Percentiles rank a stretch among this genome's conserved stretches.
phyloP scores from a whole-genome alignment of 2,329 filamentous ascomycete genomes.

The Polytolypa hystricis region DNA sequence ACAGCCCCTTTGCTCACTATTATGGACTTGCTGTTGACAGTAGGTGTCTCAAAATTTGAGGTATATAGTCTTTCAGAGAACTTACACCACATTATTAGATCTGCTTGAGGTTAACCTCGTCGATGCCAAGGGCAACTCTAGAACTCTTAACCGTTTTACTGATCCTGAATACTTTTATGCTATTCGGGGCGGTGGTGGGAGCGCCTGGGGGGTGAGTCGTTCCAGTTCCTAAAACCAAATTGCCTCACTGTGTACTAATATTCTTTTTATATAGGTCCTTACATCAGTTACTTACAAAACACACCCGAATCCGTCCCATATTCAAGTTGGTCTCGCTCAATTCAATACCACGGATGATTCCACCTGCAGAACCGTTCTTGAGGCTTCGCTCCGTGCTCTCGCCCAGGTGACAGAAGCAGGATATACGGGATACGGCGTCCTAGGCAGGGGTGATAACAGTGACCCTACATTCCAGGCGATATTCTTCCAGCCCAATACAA shows the following conservation, averaged over 20 bases:
- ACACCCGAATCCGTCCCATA: constrained; percentile 19
- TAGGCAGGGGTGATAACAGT: constrained; percentile 4
- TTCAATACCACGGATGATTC: constrained; percentile 16
- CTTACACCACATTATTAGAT: constrained; percentile 8
- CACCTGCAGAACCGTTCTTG: constrained; percentile 14
- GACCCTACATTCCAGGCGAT: constrained; percentile 17
- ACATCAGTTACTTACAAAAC: constrained; percentile 17
- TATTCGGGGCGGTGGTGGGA: constrained; percentile 18
- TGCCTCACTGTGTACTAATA: not conserved
- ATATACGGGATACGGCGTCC: constrained; percentile 20
- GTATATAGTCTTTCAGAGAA: not conserved
- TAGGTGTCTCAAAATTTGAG: constrained; percentile 7
- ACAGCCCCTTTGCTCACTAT: constrained; percentile 17
- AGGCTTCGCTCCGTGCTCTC: constrained; percentile 14
- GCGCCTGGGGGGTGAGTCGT: constrained; percentile 16
- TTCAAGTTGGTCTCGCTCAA: constrained; percentile 19
- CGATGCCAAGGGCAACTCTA: constrained; percentile 12
- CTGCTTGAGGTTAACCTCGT: constrained; percentile 16
- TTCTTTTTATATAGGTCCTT: constrained; percentile 12
- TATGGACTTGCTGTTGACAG: constrained; percentile 20
- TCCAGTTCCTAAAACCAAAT: not conserved
- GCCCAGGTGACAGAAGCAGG: constrained; percentile 18
- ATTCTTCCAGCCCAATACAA: constrained; percentile 21
- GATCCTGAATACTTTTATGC: constrained; percentile 20
- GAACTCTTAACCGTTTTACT: constrained; percentile 16